phyloP scores from a whole-genome alignment of 768 basidiomycete species.

The Pulveroboletus ravenelii region DNA sequence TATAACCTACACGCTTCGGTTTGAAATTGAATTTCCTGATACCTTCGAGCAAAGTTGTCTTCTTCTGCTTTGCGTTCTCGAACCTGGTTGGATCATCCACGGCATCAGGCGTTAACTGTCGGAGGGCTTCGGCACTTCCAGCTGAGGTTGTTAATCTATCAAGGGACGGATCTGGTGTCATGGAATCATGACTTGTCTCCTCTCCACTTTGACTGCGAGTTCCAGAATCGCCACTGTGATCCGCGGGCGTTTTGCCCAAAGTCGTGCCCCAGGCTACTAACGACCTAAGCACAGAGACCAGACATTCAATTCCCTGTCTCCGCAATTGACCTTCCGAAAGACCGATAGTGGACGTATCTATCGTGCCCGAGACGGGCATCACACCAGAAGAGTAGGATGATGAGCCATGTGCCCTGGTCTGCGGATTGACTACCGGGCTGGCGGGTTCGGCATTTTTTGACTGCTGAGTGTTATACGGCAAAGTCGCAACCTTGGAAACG shows the following conservation, averaged over 20 bases:
- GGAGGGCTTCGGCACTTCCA: slow-evolving; percentile 50
- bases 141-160: slow-evolving; percentile 48
- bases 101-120: slow-evolving; percentile 72
- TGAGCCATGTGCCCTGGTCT: slow-evolving; percentile 31
- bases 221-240: slow-evolving; percentile 35
- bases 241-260: slow-evolving; percentile 33
- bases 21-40: slow-evolving; percentile 98
- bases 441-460: slow-evolving; percentile 52
- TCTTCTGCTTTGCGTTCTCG: slow-evolving; percentile 94
- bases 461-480: slow-evolving; percentile 43
- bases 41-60: slow-evolving; percentile 90
- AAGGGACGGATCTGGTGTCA: slow-evolving; percentile 52
- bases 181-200: slow-evolving; percentile 47
- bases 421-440: slow-evolving; percentile 56
- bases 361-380: slow-evolving; percentile 58
- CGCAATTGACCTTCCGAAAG: slow-evolving; percentile 81
- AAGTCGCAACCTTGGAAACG: slow-evolving; percentile 83
- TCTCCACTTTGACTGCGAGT: slow-evolving; percentile 48
- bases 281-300: slow-evolving; percentile 83
- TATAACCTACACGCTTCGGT: slow-evolving; percentile 77
- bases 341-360: slow-evolving; percentile 64
- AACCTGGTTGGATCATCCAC: slow-evolving; percentile 90
- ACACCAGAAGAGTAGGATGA: slow-evolving; percentile 59
- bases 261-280: slow-evolving; percentile 87
- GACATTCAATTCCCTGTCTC: slow-evolving; percentile 91